A percentile compares a stretch with the other conserved stretches of the same genome.
Conservation (phyloP, 805 yeast genomes). For the Candida manassasensis region DNA sequence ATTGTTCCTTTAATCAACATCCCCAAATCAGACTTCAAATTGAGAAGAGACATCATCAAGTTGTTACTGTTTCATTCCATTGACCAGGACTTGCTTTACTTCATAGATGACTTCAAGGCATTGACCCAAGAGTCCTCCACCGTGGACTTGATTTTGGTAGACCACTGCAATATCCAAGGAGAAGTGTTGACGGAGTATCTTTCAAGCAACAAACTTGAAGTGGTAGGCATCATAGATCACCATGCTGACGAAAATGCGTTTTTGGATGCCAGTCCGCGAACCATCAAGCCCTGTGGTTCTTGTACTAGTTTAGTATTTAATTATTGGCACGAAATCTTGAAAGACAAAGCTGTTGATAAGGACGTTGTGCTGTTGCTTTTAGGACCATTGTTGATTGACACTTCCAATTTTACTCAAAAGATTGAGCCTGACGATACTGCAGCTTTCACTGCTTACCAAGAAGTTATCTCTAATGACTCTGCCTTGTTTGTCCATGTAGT, state of each 20-base stretch:
- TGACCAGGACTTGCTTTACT: constrained; percentile 47
- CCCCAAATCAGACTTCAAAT: constrained; percentile 54
- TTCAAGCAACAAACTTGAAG: constrained; percentile 22
- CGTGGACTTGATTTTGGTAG: constrained; percentile 62
- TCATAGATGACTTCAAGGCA: constrained; percentile 58
- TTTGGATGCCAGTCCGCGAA: constrained; percentile 52
- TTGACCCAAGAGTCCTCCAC: constrained; percentile 12
- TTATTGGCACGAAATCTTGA: constrained; percentile 43
- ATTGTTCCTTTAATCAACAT: constrained; percentile 76
- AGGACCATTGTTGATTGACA: constrained; percentile 75
- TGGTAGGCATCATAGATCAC: constrained; percentile 75
- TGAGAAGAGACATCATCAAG: constrained; percentile 67
- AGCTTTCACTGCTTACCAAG: constrained; percentile 38
- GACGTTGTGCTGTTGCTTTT: constrained; percentile 46
- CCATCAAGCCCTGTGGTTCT: constrained; percentile 64
- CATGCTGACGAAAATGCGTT: constrained; percentile 67
- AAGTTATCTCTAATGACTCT: constrained; percentile 7
- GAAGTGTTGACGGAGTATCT: constrained; percentile 27
- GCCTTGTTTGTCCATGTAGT: background rate
- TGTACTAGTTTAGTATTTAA: constrained; percentile 72
- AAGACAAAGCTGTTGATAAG: constrained; percentile 9
- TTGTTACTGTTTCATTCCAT: constrained; percentile 49
- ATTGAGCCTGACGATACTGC: constrained; percentile 56
- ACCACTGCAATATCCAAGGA: constrained; percentile 71
- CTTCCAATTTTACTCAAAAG: constrained; percentile 59